Percentiles rank a stretch among this genome's conserved stretches.
Evolutionary conservation across 2,329 filamentous ascomycete genomes (phyloP).

Genomic region (Cercospora beticola): DNA sequence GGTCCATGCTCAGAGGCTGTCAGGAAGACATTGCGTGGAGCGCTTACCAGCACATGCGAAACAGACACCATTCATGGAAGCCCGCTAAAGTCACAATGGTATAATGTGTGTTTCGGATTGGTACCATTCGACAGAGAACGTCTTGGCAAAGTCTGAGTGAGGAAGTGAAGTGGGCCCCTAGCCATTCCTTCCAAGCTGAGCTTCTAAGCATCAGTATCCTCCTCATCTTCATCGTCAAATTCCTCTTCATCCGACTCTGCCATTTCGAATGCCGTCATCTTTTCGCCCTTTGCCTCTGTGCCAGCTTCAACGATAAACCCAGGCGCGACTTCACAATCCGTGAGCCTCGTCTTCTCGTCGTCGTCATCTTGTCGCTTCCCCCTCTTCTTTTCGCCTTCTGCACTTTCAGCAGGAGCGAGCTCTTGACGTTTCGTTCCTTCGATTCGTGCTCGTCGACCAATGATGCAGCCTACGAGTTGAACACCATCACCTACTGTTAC

Average conservation of each 20-base stretch:
- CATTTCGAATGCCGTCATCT: slow-evolving; percentile 57
- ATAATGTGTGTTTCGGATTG: neutral
- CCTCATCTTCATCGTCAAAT: slow-evolving; percentile 28
- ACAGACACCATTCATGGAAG: too few species aligned
- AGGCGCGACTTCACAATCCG: slow-evolving; percentile 90
- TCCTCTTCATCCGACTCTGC: slow-evolving; percentile 40
- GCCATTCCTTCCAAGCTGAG: neutral
- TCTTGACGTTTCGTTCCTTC: slow-evolving; percentile 55
- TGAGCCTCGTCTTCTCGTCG: slow-evolving; percentile 57
- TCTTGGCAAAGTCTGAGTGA: neutral
- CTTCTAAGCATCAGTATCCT: slow-evolving; percentile 10
- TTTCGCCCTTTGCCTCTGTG: slow-evolving; percentile 63
- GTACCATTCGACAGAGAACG: neutral
- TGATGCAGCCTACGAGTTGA: slow-evolving; percentile 81
- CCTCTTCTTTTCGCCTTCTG: slow-evolving; percentile 49
- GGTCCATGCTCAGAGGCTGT: too few species aligned
- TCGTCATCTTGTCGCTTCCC: slow-evolving; percentile 53
- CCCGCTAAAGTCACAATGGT: neutral
- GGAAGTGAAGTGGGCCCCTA: neutral
- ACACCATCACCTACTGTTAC: slow-evolving; percentile 80
- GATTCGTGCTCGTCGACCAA: slow-evolving; percentile 77
- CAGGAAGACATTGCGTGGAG: too few species aligned
- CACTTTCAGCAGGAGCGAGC: slow-evolving; percentile 14
- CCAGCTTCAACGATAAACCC: slow-evolving; percentile 77
- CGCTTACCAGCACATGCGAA: too few species aligned